Conservation (phyloP, 129 eudicot species). For the Chrysanthemum seticuspe region DNA sequence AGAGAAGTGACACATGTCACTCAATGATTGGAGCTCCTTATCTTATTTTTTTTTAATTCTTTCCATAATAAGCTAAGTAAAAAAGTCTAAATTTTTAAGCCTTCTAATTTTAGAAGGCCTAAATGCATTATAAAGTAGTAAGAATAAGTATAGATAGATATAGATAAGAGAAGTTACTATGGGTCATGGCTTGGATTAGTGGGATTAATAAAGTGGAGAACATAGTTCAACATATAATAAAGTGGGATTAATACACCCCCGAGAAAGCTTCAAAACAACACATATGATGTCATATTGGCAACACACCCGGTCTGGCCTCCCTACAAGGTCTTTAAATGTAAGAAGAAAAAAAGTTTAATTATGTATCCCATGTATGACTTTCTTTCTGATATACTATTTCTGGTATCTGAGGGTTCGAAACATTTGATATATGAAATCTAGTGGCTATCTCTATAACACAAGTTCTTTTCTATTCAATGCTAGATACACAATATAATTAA, state of each 20-base stretch:
- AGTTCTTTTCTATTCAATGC: constrained; percentile 1
- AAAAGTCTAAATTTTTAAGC: too few relatives aligned
- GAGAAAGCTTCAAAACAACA: background rate
- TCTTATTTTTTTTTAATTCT: too few relatives aligned
- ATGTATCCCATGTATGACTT: background rate
- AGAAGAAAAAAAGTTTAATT: background rate
- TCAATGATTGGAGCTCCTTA: too few relatives aligned
- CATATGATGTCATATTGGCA: too few relatives aligned
- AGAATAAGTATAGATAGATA: too few relatives aligned
- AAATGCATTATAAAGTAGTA: too few relatives aligned
- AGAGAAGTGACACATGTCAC: too few relatives aligned
- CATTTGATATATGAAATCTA: background rate
- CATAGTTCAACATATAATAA: background rate
- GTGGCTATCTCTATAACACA: constrained; percentile 13
- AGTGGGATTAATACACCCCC: background rate
- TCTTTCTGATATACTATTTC: background rate
- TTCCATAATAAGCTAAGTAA: too few relatives aligned
- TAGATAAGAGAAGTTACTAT: background rate
- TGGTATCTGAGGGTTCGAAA: constrained; percentile 3
- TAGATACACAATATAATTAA: background rate
- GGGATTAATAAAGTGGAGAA: too few relatives aligned
- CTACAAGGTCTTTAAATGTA: background rate
- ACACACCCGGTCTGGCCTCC: too few relatives aligned
- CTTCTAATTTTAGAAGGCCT: too few relatives aligned
- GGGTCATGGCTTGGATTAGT: too few relatives aligned